These are phyloP conservation scores for Prasinococcaceae sp. DNA, from an alignment of 139 green algal species.

Conservation along the genomic window DNA sequence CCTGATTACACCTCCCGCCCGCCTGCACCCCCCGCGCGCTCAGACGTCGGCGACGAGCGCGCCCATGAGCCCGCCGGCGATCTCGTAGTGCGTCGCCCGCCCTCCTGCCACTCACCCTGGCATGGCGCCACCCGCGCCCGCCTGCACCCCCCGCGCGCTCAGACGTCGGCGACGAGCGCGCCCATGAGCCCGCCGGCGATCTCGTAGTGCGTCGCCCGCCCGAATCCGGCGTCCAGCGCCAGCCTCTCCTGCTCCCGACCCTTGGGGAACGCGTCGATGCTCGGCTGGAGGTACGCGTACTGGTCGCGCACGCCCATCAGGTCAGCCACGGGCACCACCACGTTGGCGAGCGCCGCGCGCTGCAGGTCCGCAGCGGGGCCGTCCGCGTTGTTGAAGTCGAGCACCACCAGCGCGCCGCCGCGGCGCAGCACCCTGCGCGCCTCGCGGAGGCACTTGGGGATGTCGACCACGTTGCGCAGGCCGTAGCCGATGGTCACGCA, in stretches of 20 bases:
- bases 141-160: too few relatives aligned
- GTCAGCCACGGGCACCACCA: conserved; percentile 74
- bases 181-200: conserved; percentile 82
- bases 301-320: conserved; percentile 55
- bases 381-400: conserved; percentile 95
- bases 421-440: conserved; percentile 71
- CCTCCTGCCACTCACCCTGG: too few relatives aligned
- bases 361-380: conserved; percentile 37
- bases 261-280: conserved; percentile 72
- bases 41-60: conserved; percentile 36
- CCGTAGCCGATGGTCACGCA: conserved; percentile 90
- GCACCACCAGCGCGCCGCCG: conserved; percentile 51
- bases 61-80: conserved; percentile 81
- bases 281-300: conserved; percentile 83
- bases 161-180: conserved; percentile 29
- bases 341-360: conserved; percentile 45
- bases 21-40: too few relatives aligned
- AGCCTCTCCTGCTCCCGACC: conserved; percentile 56
- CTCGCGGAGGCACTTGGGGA: conserved; percentile 47
- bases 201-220: conserved; percentile 53
- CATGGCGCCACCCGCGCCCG: too few relatives aligned
- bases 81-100: conserved; percentile 62
- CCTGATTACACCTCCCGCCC: too few relatives aligned
- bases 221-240: conserved; percentile 58
- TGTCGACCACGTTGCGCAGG: conserved; percentile 75